Conservation (phyloP, 2,329 filamentous ascomycete species). For the Neofusicoccum ribis region DNA sequence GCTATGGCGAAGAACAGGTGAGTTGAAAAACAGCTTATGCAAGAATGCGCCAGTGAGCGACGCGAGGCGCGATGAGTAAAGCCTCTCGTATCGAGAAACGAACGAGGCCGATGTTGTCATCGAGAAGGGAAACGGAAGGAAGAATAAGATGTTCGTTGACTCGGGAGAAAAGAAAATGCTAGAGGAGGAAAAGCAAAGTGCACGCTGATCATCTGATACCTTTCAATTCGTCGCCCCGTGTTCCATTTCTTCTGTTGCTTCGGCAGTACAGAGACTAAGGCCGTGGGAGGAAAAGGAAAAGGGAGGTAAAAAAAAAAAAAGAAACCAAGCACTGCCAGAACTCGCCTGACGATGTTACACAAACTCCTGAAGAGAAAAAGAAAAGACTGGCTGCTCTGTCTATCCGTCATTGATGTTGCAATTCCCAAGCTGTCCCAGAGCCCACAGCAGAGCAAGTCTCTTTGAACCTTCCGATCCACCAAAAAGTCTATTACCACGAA, state of each 20-base stretch:
- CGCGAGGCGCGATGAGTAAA: neutral
- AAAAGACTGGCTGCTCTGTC: neutral
- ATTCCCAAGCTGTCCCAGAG: neutral
- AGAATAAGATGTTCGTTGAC: neutral
- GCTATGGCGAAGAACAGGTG: neutral
- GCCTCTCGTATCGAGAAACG: neutral
- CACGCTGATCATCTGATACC: neutral
- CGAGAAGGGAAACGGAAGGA: neutral
- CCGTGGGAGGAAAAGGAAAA: neutral
- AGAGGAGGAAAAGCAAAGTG: neutral
- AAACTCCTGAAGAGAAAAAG: conserved; percentile 4
- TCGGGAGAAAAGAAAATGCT: neutral
- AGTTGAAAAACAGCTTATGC: neutral
- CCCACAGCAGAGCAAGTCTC: neutral
- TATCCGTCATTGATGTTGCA: conserved; percentile 1
- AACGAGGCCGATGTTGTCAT: too few relatives aligned
- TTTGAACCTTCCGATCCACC: neutral
- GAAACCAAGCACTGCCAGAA: conserved; percentile 1
- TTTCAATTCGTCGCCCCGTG: neutral
- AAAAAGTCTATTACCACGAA: conserved; percentile 13
- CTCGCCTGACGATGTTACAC: neutral
- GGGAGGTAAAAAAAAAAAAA: neutral
- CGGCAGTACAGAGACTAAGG: neutral
- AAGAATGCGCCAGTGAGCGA: neutral
- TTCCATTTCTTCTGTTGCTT: conserved; percentile 1